Base-by-base conservation (phyloP, 2,329 filamentous ascomycete genomes). In the Diaporthe sp. region DNA sequence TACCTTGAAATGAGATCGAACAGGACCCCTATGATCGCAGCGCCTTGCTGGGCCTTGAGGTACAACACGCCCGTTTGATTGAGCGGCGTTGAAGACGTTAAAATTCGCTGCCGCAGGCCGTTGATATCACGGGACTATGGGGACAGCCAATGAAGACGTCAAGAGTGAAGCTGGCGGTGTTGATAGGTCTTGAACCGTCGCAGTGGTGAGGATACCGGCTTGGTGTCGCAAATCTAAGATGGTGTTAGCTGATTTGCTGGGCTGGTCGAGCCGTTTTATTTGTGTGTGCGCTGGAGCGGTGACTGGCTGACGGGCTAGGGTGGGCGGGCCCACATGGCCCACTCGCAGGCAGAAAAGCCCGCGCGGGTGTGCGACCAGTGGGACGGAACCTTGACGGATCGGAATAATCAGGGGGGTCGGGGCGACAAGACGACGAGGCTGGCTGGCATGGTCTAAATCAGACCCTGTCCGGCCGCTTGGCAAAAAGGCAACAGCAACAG, bases 171-270 rank as follows among this genome's bases (percentile, higher is more conserved):
- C 80, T 87, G 80, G 81, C 81, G 84, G 85, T 83, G 83, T 82
- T 89, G 88, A 90, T 90, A 90, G 89, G 88, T 86, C 81, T 86
- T 80, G 79, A 72, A 79, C 42, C 80, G 79, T 79, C 79, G 81
- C 78, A 81, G 80, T 82, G 81, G 82, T 81, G 80, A 81, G 80
- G 76, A 75, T 71, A 77, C 79, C 81, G 79, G 49, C 42, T 80
- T 80, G 80, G 81, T 82, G 83, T 85, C 80, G 85, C 83, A 82
- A 83, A 80, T 82, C 80, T 80, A 83, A 80, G 81, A 83, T 81
- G 82, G 82, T 83, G 83, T 80, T 83, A 84, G 85, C 85, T 90
- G 88, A 90, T 90, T 90, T 90, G 88, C 84, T 85, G 82, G 78
- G 76, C 77, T 75, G 72, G 73, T 76, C 78, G 75, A 68, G 75